Evolutionary conservation across 2,329 filamentous ascomycete species (phyloP).

Genomic region (Dothidotthia symphoricarpi): DNA sequence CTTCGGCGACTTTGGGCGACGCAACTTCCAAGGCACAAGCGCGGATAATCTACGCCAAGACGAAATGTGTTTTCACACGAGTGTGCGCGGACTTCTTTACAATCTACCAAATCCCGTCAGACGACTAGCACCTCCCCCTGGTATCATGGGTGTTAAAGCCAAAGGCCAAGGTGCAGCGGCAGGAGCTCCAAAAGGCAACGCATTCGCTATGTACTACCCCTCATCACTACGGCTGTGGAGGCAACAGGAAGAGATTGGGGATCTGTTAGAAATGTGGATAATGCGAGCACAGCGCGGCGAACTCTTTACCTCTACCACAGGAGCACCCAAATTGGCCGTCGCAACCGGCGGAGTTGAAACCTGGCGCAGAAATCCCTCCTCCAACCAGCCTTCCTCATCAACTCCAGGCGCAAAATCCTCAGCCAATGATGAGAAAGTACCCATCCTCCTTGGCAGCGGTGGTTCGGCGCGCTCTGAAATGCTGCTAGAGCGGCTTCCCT

Average conservation of each 20-base stretch:
- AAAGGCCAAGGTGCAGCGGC: constrained; percentile 23
- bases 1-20: constrained; percentile 58
- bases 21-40: constrained; percentile 51
- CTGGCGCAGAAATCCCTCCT: constrained; percentile 32
- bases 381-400: constrained; percentile 11
- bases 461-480: constrained; percentile 67
- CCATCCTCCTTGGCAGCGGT: constrained; percentile 58
- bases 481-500: constrained; percentile 82
- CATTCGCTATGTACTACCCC: constrained; percentile 91
- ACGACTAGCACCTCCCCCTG: constrained; percentile 46
- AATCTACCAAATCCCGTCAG: constrained; percentile 83
- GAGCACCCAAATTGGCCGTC: constrained; percentile 23
- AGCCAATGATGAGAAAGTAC: constrained; percentile 14
- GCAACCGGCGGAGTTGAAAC: constrained; percentile 42
- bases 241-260: constrained; percentile 76
- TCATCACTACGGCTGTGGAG: constrained; percentile 81
- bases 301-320: constrained; percentile 21
- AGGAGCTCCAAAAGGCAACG: constrained; percentile 51
- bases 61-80: constrained; percentile 90
- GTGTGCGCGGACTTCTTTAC: constrained; percentile 82
- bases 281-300: constrained; percentile 53
- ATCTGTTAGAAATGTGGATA: constrained; percentile 68
- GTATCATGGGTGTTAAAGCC: constrained; percentile 38
- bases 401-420: constrained; percentile 4
- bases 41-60: constrained; percentile 81